Percentiles rank a stretch among this genome's conserved stretches.
Conservation (phyloP, 2,329 filamentous ascomycete genomes). For the Trichoderma simmonsii region DNA sequence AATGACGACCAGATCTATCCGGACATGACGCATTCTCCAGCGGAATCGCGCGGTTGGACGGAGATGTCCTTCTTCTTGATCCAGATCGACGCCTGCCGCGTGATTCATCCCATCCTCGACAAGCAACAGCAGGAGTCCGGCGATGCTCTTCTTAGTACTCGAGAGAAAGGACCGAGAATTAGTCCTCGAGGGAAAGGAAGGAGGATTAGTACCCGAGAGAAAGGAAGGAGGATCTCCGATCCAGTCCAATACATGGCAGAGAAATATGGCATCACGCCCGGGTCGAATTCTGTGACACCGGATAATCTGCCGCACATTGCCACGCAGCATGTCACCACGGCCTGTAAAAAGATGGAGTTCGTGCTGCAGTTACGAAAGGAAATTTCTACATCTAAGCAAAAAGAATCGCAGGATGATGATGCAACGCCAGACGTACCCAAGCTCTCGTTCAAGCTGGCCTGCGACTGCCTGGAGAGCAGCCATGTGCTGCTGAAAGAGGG, state of each 20-base stretch:
- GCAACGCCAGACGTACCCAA: background rate
- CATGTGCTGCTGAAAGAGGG: background rate
- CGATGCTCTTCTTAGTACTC: background rate
- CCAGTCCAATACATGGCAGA: background rate
- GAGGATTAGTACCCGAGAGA: background rate
- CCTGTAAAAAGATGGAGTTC: background rate
- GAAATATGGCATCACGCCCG: background rate
- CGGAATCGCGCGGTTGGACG: background rate
- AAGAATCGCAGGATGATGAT: background rate
- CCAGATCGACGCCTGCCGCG: background rate
- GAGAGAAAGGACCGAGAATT: background rate
- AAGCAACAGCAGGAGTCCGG: background rate
- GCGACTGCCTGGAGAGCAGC: background rate
- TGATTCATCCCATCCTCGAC: background rate
- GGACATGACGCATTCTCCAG: background rate
- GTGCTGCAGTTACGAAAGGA: background rate
- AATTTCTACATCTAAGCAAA: background rate
- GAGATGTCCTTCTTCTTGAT: background rate
- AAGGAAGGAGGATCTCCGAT: background rate
- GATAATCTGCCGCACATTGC: background rate
- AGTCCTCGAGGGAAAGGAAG: background rate
- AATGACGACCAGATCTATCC: background rate
- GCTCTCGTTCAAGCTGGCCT: background rate
- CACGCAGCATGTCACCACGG: background rate
- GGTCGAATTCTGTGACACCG: background rate